phyloP scores from a whole-genome alignment of 1,139 yeast genomes.

The Geotrichum europaeum region DNA sequence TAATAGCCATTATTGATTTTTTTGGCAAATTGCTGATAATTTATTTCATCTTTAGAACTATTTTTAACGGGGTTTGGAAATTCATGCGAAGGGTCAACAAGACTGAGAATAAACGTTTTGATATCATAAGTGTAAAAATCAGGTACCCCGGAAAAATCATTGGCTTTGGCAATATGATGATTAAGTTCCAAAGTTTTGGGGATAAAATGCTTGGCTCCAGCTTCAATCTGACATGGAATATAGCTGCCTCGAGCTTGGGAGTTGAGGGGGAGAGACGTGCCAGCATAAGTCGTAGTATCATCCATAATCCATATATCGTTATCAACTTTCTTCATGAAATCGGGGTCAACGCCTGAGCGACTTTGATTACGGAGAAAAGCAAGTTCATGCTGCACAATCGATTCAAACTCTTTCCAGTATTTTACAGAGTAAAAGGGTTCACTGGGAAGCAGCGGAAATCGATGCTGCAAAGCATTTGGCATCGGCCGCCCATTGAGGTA shows the following conservation, averaged over 20 bases:
- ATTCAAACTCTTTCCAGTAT: conserved; percentile 7
- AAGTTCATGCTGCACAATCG: conserved; percentile 1
- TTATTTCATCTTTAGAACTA: not conserved
- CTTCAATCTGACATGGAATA: conserved; percentile 8
- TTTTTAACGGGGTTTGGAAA: not conserved
- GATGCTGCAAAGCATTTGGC: conserved; percentile 4
- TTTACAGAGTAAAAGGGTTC: conserved; percentile 1
- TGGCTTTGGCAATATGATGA: conserved; percentile 3
- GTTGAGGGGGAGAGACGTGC: not conserved
- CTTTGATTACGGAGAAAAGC: conserved; percentile 4
- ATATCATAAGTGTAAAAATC: conserved; percentile 12
- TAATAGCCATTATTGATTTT: not conserved
- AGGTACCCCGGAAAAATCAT: conserved; percentile 8
- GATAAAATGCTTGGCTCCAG: not conserved
- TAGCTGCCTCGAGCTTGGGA: conserved; percentile 6
- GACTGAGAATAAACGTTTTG: not conserved
- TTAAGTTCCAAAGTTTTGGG: conserved; percentile 1
- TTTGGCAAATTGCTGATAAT: not conserved
- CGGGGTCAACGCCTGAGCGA: not conserved
- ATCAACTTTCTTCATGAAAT: conserved; percentile 4
- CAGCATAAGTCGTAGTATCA: not conserved
- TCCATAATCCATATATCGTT: not conserved
- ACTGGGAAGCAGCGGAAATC: conserved; percentile 1
- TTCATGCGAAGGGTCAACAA: not conserved
- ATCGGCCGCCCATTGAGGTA: conserved; percentile 3